Evolutionary conservation across 2,329 filamentous ascomycete species (phyloP), one percentile per base, ranked within the genome.

Genomic region (Herpotrichia juniperi): DNA sequence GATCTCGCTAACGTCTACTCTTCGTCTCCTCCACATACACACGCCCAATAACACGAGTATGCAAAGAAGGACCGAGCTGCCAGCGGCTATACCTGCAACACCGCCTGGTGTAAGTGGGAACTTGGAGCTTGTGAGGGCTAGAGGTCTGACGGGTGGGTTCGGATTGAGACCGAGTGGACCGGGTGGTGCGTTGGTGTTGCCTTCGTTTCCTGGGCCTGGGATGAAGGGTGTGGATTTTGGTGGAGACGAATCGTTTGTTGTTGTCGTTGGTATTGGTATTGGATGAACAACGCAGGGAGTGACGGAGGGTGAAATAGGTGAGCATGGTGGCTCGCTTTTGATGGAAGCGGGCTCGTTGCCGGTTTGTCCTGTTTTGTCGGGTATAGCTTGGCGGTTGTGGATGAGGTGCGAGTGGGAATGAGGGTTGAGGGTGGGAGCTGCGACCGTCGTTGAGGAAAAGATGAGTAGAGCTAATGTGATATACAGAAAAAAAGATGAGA

Each of bases 341-440:
- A 61, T 40, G 7, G 53, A 32, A 12, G 49, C 57, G 6, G 54
- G 61, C 12, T 54, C 39, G 46, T 62, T 63, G 14, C 62, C 64
- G 39, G 62, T 64, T 24, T 63, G 53, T 6, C 62, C 62, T 16
- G 43, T 52, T 19, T 42, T 40, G 31, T 67, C 62, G 10, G 62
- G 64, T 16, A 67, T 60, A 11, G 64, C 53, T 54, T 67, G 64
- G n/a, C 62, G 57, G 5, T 35, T 14, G 14, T 42, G 48, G 3
- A 24, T 11, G 19, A 51, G 46, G n/a, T 46, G 32, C 10, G 37
- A 16, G 21, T 50, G 48, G 5, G 45, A 22, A 14, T 14, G 30
- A 17, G 14, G 12, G 17, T 6, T 6, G 17, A n/a, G 26, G n/a
- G 16, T 49, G n/a, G 58, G 52, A 3, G 40, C 35, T 26, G 62